These are phyloP conservation scores for Multifurca ochricompacta DNA, from an alignment of 768 basidiomycete genomes.

Conservation along the genomic window DNA sequence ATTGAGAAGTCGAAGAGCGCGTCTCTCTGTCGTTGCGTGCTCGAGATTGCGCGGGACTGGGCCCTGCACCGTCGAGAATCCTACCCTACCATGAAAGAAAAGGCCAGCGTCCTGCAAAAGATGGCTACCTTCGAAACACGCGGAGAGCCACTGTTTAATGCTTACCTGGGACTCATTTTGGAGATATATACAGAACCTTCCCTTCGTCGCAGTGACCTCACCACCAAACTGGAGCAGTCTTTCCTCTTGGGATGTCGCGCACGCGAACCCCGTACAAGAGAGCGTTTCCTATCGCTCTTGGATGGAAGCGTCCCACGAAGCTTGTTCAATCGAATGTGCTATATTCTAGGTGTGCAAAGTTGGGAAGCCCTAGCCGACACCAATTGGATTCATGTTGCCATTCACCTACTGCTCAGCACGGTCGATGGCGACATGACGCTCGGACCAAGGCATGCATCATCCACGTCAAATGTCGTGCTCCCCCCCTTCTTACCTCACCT, in stretches of 20 bases:
- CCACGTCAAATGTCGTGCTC: constrained; percentile 27
- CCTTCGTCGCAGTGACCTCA: constrained; percentile 87
- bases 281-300: constrained; percentile 82
- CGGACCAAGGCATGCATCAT: constrained; percentile 36
- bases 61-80: constrained; percentile 78
- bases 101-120: constrained; percentile 78
- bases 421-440: constrained; percentile 38
- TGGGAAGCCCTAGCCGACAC: constrained; percentile 92
- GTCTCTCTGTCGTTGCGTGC: constrained; percentile 71
- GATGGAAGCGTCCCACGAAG: constrained; percentile 84
- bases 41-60: constrained; percentile 85
- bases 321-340: constrained; percentile 73
- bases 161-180: constrained; percentile 83
- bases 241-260: constrained; percentile 90
- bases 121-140: constrained; percentile 80
- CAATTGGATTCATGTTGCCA: constrained; percentile 89
- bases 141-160: constrained; percentile 69
- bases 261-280: constrained; percentile 68
- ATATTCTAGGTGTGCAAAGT: constrained; percentile 85
- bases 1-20: constrained; percentile 85
- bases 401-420: constrained; percentile 84
- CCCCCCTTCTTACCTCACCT: constrained; percentile 36
- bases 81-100: constrained; percentile 93
- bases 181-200: constrained; percentile 88
- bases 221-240: constrained; percentile 84